A percentile compares a stretch with the other conserved stretches of the same genome.
These are phyloP conservation scores for Drechslerella dactyloides DNA, from an alignment of 2,329 filamentous ascomycete genomes.

Conservation along the genomic window DNA sequence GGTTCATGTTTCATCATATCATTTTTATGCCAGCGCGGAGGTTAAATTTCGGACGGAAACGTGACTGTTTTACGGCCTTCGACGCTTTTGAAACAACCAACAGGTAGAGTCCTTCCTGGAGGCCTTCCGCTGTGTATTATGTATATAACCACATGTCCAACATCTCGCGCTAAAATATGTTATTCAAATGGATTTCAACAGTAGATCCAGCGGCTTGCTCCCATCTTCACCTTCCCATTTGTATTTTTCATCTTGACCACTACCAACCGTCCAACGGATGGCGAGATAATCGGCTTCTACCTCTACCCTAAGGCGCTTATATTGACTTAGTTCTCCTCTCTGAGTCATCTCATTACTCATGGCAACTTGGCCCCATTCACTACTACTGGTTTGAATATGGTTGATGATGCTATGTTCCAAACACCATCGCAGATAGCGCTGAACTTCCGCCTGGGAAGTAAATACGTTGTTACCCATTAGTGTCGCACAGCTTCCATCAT, in stretches of 20 bases:
- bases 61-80: too few species aligned
- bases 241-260: constrained; percentile 52
- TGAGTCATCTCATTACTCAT: constrained; percentile 55
- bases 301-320: constrained; percentile 53
- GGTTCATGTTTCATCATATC: too few species aligned
- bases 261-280: constrained; percentile 52
- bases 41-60: too few species aligned
- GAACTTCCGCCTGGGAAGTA: constrained; percentile 52
- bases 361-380: constrained; percentile 53
- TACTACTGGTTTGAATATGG: constrained; percentile 48
- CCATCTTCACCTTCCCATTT: constrained; percentile 52
- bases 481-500: constrained; percentile 54
- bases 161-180: background rate
- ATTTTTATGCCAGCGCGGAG: too few species aligned
- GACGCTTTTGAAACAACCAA: too few species aligned
- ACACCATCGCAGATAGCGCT: constrained; percentile 54
- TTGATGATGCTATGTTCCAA: constrained; percentile 54
- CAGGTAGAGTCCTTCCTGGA: too few species aligned
- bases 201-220: constrained; percentile 43
- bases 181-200: constrained; percentile 48
- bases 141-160: constrained; percentile 50
- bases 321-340: constrained; percentile 50
- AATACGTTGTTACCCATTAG: constrained; percentile 54
- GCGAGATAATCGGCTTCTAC: constrained; percentile 51
- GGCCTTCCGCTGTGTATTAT: too few species aligned